Evolutionary conservation across 164 flowering plant genomes (phyloP), one percentile per base, ranked within the genome.

Genomic region (Cinnamomum chago): DNA sequence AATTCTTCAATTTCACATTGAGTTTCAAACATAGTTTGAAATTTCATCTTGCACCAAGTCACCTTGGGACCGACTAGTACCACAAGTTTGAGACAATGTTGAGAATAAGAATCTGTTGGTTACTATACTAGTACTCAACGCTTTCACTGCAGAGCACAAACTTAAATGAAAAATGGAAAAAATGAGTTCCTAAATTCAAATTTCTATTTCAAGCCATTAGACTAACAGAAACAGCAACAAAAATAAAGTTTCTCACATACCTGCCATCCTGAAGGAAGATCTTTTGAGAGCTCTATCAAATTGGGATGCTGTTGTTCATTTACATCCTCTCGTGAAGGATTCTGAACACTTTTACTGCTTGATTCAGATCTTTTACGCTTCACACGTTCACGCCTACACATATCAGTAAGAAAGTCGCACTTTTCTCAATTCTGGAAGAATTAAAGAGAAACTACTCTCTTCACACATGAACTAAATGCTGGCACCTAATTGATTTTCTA

Each of bases 191-290:
- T 40, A 40, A 40, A 40, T 40, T 40, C 47, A 9, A 40, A 40
- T 55, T 14, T 55, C 18, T 20, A 17, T 20, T 55, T 15, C 60
- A 55, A 55, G n/a, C 60, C n/a, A 55, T 55, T 55, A 55, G 60
- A 55, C 60, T 11, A 18, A 55, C 20, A 55, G 60, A n/a, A 13
- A 55, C 20, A 55, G n/a, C 12, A 5, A 55, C 20, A 55, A 3
- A 55, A 20, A 71, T 25, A 12, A 35, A 9, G 47, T 40, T 40
- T 40, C 47, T 65, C 67, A 67, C 50, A 25, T 77, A 95, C 99
- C 97, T 94, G 95, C 99, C 99, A 96, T 40, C 95, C 94, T 47
- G 88, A 79, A 30, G 98, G 97, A 27, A 96, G 98, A 76, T 84
- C 83, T 67, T 68, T 87, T 13, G 93, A 85, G 17, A 90, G 81